Evolutionary conservation across 768 basidiomycete species (phyloP), one percentile per base, ranked within the genome.

Genomic region (Collybia sp.): DNA sequence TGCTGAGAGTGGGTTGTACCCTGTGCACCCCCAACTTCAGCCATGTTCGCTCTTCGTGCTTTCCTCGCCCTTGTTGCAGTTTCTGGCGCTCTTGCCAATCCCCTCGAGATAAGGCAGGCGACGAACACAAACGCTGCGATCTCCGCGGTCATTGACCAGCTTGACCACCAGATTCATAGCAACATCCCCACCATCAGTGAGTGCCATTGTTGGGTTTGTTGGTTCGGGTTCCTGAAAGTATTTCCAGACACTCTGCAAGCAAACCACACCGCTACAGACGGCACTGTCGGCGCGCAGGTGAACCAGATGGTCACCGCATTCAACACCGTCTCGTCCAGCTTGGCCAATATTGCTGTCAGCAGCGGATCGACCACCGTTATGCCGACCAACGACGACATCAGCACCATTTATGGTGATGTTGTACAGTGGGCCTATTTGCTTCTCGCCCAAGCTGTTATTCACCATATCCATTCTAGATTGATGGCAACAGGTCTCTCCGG

Each of bases 311-410:
- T 60, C 32, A 46, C 58, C 12, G 54, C 55, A 2, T 69, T 61
- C 52, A 55, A 47, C n/a, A 50, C 39, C 13, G 55, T 60, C n/a
- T 25, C 54, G 6, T 53, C 51, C 12, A 43, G 31, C 33, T 57
- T 68, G 40, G 41, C 44, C 1, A 49, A 43, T 13, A 64, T 54
- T 12, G 35, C 64, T 6, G 56, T 64, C 52, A 65, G 63, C 50
- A 43, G 44, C 39, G 66, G 67, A 3, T 66, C 63, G 8, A 65
- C 58, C 18, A 64, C 65, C 33, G 55, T 46, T 20, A 15, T 41
- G 11, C 67, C 67, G 5, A 68, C 65, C 25, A 61, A 69, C 54
- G 61, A 67, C 49, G 63, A 67, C 11, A 56, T 69, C 42, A 63
- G 64, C 43, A 57, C 64, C 47, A 53, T 52, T 40, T 58, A 56